Evolutionary conservation across 805 yeast species (phyloP).

Genomic region (Saturnispora ahearnii): DNA sequence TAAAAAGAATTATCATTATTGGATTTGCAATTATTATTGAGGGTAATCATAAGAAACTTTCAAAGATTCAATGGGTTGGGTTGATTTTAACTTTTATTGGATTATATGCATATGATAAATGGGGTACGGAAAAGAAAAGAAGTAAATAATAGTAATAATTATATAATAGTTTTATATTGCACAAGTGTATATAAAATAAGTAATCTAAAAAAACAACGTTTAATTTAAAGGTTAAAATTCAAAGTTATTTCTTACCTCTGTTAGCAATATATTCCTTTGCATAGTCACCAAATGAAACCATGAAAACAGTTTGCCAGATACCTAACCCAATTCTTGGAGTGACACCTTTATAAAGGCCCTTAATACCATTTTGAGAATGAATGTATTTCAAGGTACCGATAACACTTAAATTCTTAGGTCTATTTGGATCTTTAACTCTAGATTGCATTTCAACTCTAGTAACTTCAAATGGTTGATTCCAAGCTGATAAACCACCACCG

Average conservation of each 20-base stretch:
- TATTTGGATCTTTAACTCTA: slow-evolving; percentile 84
- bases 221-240: not conserved
- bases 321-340: slow-evolving; percentile 95
- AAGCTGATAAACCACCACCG: slow-evolving; percentile 96
- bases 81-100: slow-evolving; percentile 50
- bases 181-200: not conserved
- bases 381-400: slow-evolving; percentile 71
- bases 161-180: not conserved
- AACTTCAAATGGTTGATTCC: slow-evolving; percentile 99
- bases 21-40: slow-evolving; percentile 59
- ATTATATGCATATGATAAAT: slow-evolving; percentile 60
- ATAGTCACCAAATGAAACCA: slow-evolving; percentile 97
- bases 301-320: slow-evolving; percentile 96
- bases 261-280: slow-evolving; percentile 63
- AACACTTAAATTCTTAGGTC: slow-evolving; percentile 87
- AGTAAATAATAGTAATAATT: slow-evolving; percentile 7
- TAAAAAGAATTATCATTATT: slow-evolving; percentile 66
- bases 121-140: slow-evolving; percentile 34
- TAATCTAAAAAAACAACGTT: not conserved
- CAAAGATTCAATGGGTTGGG: slow-evolving; percentile 40
- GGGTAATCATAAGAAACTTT: slow-evolving; percentile 31
- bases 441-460: slow-evolving; percentile 98
- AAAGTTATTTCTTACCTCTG: slow-evolving; percentile 6
- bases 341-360: slow-evolving; percentile 92
- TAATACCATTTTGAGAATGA: slow-evolving; percentile 70